Evolutionary conservation across 1,139 yeast species (phyloP), one percentile per base, ranked within the genome.

Genomic region (Debaryomyces fabryi): DNA sequence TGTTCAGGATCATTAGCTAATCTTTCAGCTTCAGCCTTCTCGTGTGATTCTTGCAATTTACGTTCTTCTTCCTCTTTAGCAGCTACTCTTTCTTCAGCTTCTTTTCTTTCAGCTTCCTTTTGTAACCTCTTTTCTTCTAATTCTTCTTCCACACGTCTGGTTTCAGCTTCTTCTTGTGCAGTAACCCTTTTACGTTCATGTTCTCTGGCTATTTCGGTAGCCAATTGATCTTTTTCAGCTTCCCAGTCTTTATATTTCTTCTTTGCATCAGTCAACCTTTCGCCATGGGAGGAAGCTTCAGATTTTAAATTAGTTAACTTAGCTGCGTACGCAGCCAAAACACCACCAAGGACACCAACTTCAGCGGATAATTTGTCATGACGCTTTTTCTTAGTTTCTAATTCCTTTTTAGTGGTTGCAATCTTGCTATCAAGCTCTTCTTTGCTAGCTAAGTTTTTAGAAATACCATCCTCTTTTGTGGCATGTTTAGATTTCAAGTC

Each of bases 91-190:
- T 55, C 58, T 42, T 53, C 57, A 12, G 52, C 56, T 42, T 49
- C 50, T 49, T 67, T 67, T 6, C 76, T 77, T 57, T 68, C 72
- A 54, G 68, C 75, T 47, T 50, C 58, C 36, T 75, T 78, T 57
- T 76, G 41, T 63, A 67, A 49, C 57, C 75, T 67, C 58, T 61
- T 52, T 54, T 68, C 68, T 52, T 76, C 81, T 48, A 79, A 67
- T 56, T 79, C 82, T 50, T 74, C 81, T 56, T 76, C 71, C 32
- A 72, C 59, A 56, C 68, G 71, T 53, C 70, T 68, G 46, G 78
- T 74, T 54, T 76, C 82, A 48, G 75, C 80, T 39, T 74, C 81
- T 55, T 76, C 72, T 40, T 70, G 69, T 35, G 80, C 82, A 56
- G 74, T 78, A 20, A 72, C 61, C 55, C 82, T 71, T 56, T 72